Base-by-base conservation (phyloP, 768 basidiomycete genomes). In the Trametes punicea region DNA sequence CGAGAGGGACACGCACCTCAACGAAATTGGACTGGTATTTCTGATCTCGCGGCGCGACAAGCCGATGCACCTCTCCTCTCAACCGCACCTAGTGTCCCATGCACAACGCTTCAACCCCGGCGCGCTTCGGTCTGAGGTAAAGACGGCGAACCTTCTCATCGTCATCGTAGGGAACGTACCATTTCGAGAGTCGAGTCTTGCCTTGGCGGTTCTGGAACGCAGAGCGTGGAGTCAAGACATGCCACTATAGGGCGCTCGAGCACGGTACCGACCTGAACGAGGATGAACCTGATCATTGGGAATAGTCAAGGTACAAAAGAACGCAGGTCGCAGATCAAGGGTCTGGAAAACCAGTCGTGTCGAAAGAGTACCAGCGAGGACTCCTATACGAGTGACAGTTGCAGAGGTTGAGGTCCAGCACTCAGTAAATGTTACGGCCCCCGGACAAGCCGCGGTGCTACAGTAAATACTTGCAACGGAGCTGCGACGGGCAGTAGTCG, bases 1-100 rank as follows among this genome's bases (percentile, higher is more conserved):
- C 23, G 16, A 27, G 42, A 1, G 3, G 38, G 6, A 51, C 11
- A 67, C 84, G 44, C 51, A 96, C 96, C 83, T 99, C 97, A 30
- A 98, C 97, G 64, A 98, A 98, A 70, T 99, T 99, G 21, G 93
- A 96, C 71, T 98, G 97, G 63, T 98, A 97, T 74, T 98, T 98
- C 76, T 98, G 94, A 72, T 99, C 97, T 60, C 97, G 76, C 16
- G 97, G 94, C 0, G 97, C 97, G 10, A 99, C 92, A 59, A 98
- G 72, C 31, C 97, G 80, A 70, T 99, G 97, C 0, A 99, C 96
- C 70, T 99, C 97, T 3, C 97, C 96, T 18, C 96, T 83, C 56
- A 98, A 79, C 50, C 95, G 84, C 56, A 96, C 91, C 93, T 96
- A 64, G 2, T 53, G 27, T n/a, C 8, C 5, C 31, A 57, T 16